Evolutionary conservation across 192 early-diverging fungal species (phyloP).

Genomic region (Umbelopsis vinacea): DNA sequence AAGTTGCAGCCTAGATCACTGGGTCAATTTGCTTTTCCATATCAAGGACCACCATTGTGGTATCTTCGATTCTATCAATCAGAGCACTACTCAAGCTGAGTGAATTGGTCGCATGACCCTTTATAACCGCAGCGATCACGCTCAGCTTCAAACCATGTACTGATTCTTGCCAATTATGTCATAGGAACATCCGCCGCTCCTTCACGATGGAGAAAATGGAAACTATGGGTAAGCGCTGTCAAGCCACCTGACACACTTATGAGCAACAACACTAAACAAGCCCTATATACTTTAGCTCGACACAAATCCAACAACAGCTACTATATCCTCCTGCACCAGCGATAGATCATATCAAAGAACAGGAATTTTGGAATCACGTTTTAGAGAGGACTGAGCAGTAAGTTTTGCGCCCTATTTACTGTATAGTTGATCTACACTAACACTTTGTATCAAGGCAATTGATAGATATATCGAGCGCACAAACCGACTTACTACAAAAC

Average conservation of each 20-base stretch:
- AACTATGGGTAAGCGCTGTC: not conserved
- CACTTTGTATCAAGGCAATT: constrained; percentile 15
- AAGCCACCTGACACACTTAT: too few relatives aligned
- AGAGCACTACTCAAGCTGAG: too few relatives aligned
- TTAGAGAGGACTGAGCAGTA: constrained; percentile 32
- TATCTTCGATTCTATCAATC: too few relatives aligned
- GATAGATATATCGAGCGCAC: constrained; percentile 32
- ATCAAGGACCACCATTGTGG: too few relatives aligned
- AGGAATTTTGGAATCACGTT: constrained; percentile 36
- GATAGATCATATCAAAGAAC: constrained; percentile 21
- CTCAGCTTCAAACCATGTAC: not conserved
- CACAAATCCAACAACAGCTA: not conserved
- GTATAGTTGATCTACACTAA: not conserved
- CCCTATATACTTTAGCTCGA: not conserved
- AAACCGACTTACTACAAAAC: constrained; percentile 30
- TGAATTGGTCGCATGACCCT: too few relatives aligned
- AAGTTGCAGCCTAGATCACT: not conserved
- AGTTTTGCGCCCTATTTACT: not conserved
- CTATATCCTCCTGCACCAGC: constrained; percentile 15
- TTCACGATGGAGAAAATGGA: not conserved
- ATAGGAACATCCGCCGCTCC: not conserved
- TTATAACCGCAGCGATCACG: too few relatives aligned
- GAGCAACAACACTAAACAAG: not conserved
- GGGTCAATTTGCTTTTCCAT: not conserved
- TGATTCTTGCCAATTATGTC: not conserved